Base-by-base conservation (phyloP, 495 filamentous ascomycete genomes). In the Articulospora tetracladia region DNA sequence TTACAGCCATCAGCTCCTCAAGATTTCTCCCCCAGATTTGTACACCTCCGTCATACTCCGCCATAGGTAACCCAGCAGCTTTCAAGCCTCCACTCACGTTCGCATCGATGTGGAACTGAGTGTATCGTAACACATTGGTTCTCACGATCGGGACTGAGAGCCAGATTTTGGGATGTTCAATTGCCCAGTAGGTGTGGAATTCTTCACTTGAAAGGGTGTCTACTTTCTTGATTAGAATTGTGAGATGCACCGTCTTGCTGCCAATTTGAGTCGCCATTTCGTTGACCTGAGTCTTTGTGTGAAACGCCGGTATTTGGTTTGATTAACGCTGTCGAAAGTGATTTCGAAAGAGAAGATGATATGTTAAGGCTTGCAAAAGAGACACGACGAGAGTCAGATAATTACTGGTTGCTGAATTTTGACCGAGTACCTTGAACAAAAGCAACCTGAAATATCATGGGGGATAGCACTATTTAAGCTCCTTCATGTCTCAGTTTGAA, bases 121-220 rank as follows among this genome's bases (percentile, higher is more conserved):
- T 52, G 51, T 66, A 66, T 30, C 60, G 63, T n/a, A 66, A 50
- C 23, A 66, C 6, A 12, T 66, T 66, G 25, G 46, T 28, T 27
- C 50, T 26, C 3, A 55, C 28, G 24, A 63, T 66, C 1, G 59
- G 59, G 22, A 60, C 34, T 1, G 64, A 63, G 4, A 58, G 52
- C 46, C 58, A 60, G 15, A 44, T 44, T 17, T 44, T 44, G 7
- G 39, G 39, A n/a, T 44, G 39, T 17, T 44, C 39, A 17, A 11
- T 44, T 3, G n/a, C 39, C 39, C 39, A 44, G 39, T 44, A 44
- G 39, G 39, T 17, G 15, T 44, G 39, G 15, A 44, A 44, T 17
- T 44, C 39, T 44, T 44, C 39, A 19, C 17, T 12, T 7, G 39
- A 44, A 15, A 44, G 39, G 39, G 3, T n/a, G 17, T 44, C 39